Evolutionary conservation across 345 rosid species (phyloP).

Genomic region (Populus tremula): DNA sequence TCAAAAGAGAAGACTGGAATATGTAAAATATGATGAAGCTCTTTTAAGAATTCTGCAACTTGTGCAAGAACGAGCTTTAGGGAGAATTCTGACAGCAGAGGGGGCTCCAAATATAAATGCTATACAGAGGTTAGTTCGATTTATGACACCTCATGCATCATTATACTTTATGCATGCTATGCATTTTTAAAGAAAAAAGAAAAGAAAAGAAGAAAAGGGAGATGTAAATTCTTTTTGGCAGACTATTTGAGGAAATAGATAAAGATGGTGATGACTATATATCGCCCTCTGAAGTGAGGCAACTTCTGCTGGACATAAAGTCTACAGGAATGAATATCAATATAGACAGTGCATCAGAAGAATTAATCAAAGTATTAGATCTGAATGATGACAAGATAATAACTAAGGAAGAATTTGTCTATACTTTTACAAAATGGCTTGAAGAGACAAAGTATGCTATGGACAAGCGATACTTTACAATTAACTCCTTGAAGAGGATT

Average conservation of each 20-base stretch:
- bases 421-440: conserved; percentile 31
- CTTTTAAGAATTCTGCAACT: conserved; percentile 22
- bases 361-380: conserved; percentile 33
- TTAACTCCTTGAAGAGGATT: no score
- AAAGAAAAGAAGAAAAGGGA: no score
- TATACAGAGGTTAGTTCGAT: conserved; percentile 19
- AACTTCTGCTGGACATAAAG: conserved; percentile 26
- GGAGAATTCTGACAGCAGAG: conserved; percentile 24
- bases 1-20: conserved; percentile 33
- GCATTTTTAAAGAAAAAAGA: no score
- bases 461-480: conserved; percentile 18
- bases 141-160: not conserved
- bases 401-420: conserved; percentile 25
- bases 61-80: conserved; percentile 19
- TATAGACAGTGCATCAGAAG: conserved; percentile 18
- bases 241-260: conserved; percentile 34
- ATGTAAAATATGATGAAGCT: conserved; percentile 20
- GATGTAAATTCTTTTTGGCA: not conserved
- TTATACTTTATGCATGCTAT: not conserved
- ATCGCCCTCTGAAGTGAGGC: conserved; percentile 24
- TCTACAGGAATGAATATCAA: conserved; percentile 10
- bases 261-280: conserved; percentile 19
- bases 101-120: conserved; percentile 29
- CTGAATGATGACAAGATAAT: conserved; percentile 22
- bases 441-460: conserved; percentile 22